These are phyloP conservation scores for Acacia melanoxylon DNA, from an alignment of 306 rosid species.

Conservation along the genomic window DNA sequence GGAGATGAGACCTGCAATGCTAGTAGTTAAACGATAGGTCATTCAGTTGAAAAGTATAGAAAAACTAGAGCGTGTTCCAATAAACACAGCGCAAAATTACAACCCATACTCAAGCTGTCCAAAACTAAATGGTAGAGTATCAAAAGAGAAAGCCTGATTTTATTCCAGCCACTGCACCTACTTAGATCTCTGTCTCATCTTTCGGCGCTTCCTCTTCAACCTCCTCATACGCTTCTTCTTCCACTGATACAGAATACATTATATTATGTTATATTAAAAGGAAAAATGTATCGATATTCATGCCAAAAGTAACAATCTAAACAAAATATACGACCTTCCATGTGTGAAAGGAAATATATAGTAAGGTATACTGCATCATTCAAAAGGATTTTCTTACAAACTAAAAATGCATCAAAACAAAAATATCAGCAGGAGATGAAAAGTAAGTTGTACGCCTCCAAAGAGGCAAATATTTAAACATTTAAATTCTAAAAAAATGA, in stretches of 20 bases:
- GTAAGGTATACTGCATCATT: neutral
- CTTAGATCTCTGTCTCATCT: conserved; percentile 96
- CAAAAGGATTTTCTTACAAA: neutral
- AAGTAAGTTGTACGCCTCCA: neutral
- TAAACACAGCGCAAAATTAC: conserved; percentile 18
- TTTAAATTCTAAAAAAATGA: no score
- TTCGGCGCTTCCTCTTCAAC: conserved; percentile 94
- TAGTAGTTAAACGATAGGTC: conserved; percentile 9
- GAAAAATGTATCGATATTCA: neutral
- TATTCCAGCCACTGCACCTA: conserved; percentile 33
- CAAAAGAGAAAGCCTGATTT: neutral
- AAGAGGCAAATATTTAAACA: neutral
- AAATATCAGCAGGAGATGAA: neutral
- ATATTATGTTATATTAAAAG: conserved; percentile 14
- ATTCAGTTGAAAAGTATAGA: neutral
- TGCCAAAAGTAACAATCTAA: neutral
- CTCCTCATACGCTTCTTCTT: conserved; percentile 99
- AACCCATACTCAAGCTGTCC: neutral
- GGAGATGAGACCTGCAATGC: no score
- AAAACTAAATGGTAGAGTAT: neutral
- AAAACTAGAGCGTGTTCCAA: conserved; percentile 17
- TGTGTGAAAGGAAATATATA: neutral
- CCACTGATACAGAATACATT: conserved; percentile 53
- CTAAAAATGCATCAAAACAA: neutral
- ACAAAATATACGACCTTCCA: neutral